These are phyloP conservation scores for Suillus subaureus DNA, from an alignment of 768 basidiomycete genomes.

Conservation along the genomic window DNA sequence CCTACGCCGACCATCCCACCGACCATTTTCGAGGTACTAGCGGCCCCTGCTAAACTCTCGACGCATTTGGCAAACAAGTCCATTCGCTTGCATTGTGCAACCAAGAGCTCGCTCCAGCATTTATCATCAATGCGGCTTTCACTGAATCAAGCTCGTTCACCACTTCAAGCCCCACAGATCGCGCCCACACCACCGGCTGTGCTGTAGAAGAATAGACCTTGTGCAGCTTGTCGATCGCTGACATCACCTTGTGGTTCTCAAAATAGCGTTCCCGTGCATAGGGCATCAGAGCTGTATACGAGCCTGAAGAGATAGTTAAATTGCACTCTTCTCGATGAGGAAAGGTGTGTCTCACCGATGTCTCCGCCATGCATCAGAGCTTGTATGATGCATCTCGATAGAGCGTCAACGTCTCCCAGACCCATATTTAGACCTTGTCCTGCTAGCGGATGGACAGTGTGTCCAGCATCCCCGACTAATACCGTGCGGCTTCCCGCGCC, in stretches of 20 bases:
- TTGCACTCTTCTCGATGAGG: not conserved
- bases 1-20: constrained; percentile 30
- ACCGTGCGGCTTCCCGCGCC: constrained; percentile 69
- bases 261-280: constrained; percentile 85
- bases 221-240: constrained; percentile 86
- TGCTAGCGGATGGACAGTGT: constrained; percentile 92
- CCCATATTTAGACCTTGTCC: constrained; percentile 97
- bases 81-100: constrained; percentile 33
- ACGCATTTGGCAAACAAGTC: constrained; percentile 42
- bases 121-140: constrained; percentile 83
- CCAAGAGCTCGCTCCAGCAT: constrained; percentile 55
- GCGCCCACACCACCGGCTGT: constrained; percentile 79
- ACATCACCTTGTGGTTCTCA: constrained; percentile 84
- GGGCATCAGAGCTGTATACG: constrained; percentile 69
- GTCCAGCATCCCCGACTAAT: constrained; percentile 94
- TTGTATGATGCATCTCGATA: constrained; percentile 64
- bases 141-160: constrained; percentile 85
- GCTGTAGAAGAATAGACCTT: constrained; percentile 75
- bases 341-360: constrained; percentile 57
- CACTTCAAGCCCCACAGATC: constrained; percentile 87
- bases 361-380: constrained; percentile 72
- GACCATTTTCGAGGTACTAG: constrained; percentile 34
- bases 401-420: constrained; percentile 78
- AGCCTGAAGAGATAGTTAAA: constrained; percentile 47
- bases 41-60: constrained; percentile 42